A percentile compares a stretch with the other conserved stretches of the same genome.
These are phyloP conservation scores for Umbelopsis ramanniana DNA, from an alignment of 192 early-diverging fungal species.

Conservation along the genomic window DNA sequence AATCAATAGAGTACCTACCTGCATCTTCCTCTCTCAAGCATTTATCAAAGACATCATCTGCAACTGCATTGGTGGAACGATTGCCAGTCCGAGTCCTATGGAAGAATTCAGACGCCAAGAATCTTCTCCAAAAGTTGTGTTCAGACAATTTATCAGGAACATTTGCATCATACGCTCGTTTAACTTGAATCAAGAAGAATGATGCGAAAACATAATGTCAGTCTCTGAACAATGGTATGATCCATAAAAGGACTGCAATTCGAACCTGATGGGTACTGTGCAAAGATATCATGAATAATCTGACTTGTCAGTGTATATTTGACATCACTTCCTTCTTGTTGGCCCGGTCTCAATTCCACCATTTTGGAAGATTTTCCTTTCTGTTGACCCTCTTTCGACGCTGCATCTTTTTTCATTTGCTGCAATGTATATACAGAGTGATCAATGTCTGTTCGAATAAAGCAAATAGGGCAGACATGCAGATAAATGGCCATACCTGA, in stretches of 20 bases:
- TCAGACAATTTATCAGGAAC: conserved; percentile 76
- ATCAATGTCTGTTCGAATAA: background rate
- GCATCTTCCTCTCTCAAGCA: conserved; percentile 81
- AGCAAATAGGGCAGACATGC: background rate
- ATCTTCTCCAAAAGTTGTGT: conserved; percentile 88
- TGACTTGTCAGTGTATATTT: conserved; percentile 90
- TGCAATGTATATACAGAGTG: background rate
- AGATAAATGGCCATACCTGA: conserved; percentile 24
- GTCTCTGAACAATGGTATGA: background rate
- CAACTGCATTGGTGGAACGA: conserved; percentile 44
- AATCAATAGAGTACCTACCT: conserved; percentile 26
- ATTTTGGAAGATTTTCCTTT: conserved; percentile 80
- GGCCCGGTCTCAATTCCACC: conserved; percentile 66
- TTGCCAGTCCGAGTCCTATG: conserved; percentile 72
- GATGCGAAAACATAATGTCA: background rate
- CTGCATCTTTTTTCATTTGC: conserved; percentile 71
- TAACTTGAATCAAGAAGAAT: conserved; percentile 50
- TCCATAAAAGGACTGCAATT: background rate
- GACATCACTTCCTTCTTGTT: conserved; percentile 76
- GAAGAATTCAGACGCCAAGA: conserved; percentile 82
- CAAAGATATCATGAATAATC: conserved; percentile 86
- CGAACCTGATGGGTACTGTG: conserved; percentile 81
- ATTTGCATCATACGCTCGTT: conserved; percentile 78
- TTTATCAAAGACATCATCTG: conserved; percentile 81
- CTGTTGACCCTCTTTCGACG: conserved; percentile 69